Percentiles rank a stretch among this genome's conserved stretches.
Evolutionary conservation across 2,329 filamentous ascomycete species (phyloP).

Genomic region (Fonsecaea erecta): DNA sequence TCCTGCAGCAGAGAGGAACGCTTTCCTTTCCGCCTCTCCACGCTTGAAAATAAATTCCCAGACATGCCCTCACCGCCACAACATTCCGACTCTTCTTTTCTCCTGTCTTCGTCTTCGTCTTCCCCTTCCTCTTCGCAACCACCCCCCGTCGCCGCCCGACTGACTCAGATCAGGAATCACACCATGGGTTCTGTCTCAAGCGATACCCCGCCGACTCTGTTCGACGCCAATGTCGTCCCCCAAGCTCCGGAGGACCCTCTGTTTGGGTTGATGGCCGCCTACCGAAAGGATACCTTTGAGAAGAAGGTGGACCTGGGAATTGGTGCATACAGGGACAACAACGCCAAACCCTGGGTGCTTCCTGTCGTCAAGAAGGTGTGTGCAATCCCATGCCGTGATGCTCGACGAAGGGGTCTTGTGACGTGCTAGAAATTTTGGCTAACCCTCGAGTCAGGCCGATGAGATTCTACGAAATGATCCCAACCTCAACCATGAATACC

Average conservation of each 20-base stretch:
- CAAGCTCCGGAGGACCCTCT: slow-evolving; percentile 93
- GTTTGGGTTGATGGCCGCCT: slow-evolving; percentile 90
- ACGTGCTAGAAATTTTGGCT: slow-evolving; percentile 1
- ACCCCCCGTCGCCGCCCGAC: slow-evolving; percentile 46
- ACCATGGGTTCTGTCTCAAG: slow-evolving; percentile 61
- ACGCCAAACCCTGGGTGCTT: slow-evolving; percentile 95
- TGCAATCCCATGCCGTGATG: neutral
- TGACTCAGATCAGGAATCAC: slow-evolving; percentile 70
- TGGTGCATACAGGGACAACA: slow-evolving; percentile 92
- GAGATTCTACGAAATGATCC: slow-evolving; percentile 86
- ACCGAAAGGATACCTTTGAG: slow-evolving; percentile 72
- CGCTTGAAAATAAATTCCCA: neutral
- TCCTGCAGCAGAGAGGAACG: slow-evolving; percentile 6
- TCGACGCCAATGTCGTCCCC: slow-evolving; percentile 76
- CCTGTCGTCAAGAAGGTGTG: slow-evolving; percentile 92
- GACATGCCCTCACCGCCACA: slow-evolving; percentile 27
- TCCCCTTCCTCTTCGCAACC: slow-evolving; percentile 52
- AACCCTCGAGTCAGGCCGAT: slow-evolving; percentile 69
- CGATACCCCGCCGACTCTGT: slow-evolving; percentile 58
- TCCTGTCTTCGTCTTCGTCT: slow-evolving; percentile 38
- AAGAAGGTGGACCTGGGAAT: slow-evolving; percentile 95
- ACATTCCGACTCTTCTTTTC: slow-evolving; percentile 9
- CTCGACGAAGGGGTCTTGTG: neutral
- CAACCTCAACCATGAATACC: slow-evolving; percentile 95
- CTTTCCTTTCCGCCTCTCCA: slow-evolving; percentile 8